phyloP scores from a whole-genome alignment of 2,329 filamentous ascomycete genomes.

The Ilyonectria robusta region DNA sequence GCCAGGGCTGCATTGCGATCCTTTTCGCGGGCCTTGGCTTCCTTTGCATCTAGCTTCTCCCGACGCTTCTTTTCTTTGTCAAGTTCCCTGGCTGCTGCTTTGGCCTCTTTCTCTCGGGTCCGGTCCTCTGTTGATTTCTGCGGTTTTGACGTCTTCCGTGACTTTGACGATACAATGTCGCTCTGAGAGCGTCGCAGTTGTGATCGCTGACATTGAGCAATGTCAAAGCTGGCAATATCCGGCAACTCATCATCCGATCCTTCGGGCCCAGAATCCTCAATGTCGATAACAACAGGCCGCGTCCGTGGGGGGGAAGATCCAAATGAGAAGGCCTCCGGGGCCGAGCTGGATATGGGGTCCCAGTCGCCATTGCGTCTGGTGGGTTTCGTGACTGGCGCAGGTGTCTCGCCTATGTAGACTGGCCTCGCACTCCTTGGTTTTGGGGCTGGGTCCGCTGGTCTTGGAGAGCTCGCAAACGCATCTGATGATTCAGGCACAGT shows the following conservation, averaged over 20 bases:
- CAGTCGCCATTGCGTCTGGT: constrained; percentile 49
- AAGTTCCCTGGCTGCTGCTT: constrained; percentile 63
- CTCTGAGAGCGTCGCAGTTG: constrained; percentile 51
- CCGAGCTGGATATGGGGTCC: constrained; percentile 69
- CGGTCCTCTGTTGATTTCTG: constrained; percentile 55
- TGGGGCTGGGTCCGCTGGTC: neutral
- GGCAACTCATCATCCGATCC: constrained; percentile 65
- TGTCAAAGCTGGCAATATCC: constrained; percentile 59
- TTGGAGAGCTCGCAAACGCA: constrained; percentile 42
- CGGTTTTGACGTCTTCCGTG: constrained; percentile 35
- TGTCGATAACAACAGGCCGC: constrained; percentile 50
- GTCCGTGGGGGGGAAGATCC: constrained; percentile 36
- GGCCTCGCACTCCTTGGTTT: constrained; percentile 7
- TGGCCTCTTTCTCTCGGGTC: constrained; percentile 59
- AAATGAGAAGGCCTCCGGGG: constrained; percentile 55
- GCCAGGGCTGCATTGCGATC: constrained; percentile 75
- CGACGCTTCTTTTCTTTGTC: constrained; percentile 70
- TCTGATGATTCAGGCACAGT: constrained; percentile 35
- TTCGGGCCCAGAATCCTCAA: constrained; percentile 53
- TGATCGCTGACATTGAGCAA: constrained; percentile 48
- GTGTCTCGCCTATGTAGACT: constrained; percentile 19
- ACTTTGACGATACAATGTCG: constrained; percentile 44
- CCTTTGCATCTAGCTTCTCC: constrained; percentile 72
- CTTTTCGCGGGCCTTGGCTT: constrained; percentile 74
- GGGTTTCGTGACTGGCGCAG: constrained; percentile 15